Conservation (phyloP, 2,329 filamentous ascomycete species). For the Aspergillus hortae region DNA sequence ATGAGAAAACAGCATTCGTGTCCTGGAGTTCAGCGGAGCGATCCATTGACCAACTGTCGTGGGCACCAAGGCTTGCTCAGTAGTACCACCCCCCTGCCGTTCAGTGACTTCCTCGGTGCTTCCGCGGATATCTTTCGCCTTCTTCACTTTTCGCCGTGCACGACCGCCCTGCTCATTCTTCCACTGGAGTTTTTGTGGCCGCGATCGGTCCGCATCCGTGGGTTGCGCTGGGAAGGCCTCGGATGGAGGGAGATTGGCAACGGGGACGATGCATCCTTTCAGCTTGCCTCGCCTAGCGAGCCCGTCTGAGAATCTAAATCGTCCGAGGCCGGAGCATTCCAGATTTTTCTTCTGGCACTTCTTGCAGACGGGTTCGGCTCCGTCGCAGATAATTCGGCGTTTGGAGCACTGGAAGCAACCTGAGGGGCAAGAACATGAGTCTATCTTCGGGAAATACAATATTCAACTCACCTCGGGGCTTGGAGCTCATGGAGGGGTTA, state of each 20-base stretch:
- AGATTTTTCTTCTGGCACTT: slow-evolving; percentile 32
- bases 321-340: slow-evolving; percentile 27
- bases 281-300: slow-evolving; percentile 16
- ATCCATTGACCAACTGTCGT: slow-evolving; percentile 10
- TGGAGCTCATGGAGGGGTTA: neutral
- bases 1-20: slow-evolving; percentile 15
- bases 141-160: neutral
- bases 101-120: neutral
- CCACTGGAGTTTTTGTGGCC: slow-evolving; percentile 11
- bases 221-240: neutral
- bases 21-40: slow-evolving; percentile 6
- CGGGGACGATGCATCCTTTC: slow-evolving; percentile 14
- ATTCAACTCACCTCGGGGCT: slow-evolving; percentile 3
- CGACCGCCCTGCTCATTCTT: slow-evolving; percentile 1
- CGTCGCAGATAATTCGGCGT: slow-evolving; percentile 35
- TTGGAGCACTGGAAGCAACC: slow-evolving; percentile 37
- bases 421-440: slow-evolving; percentile 1
- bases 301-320: slow-evolving; percentile 26
- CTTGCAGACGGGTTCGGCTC: slow-evolving; percentile 25
- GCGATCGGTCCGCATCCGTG: neutral
- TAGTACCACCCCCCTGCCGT: neutral
- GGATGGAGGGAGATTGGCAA: neutral
- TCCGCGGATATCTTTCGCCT: neutral
- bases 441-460: neutral
- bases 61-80: neutral